These are phyloP conservation scores for Leccinum variabile DNA, from an alignment of 1,284 basidiomycete species.

Conservation along the genomic window DNA sequence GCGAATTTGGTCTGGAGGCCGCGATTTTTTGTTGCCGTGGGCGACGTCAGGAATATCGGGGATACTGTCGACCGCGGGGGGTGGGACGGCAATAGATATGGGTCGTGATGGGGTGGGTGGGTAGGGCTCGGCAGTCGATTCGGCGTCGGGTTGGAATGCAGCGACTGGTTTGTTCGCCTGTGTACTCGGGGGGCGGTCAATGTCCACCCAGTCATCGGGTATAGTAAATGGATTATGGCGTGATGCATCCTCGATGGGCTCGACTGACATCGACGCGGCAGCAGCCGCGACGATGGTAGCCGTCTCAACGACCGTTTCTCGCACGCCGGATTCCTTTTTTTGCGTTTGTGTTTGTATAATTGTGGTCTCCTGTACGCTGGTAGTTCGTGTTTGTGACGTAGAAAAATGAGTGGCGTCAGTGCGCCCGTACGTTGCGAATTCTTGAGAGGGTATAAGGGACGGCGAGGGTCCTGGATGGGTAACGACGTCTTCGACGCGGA, in stretches of 20 bases:
- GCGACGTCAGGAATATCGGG: constrained; percentile 21
- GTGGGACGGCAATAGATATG: constrained; percentile 15
- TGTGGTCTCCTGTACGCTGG: constrained; percentile 13
- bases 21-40: constrained; percentile 6
- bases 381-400: constrained; percentile 9
- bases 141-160: constrained; percentile 9
- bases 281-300: background rate
- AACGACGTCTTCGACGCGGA: constrained; percentile 13
- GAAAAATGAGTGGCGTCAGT: constrained; percentile 14
- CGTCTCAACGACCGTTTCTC: constrained; percentile 2
- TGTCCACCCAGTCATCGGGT: constrained; percentile 35
- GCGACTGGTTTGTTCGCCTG: constrained; percentile 9
- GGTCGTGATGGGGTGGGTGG: constrained; percentile 13
- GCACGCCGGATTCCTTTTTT: constrained; percentile 5
- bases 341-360: background rate
- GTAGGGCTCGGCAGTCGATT: constrained; percentile 9
- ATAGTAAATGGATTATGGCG: constrained; percentile 19
- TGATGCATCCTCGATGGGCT: constrained; percentile 18
- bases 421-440: constrained; percentile 15
- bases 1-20: constrained; percentile 22
- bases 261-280: constrained; percentile 3
- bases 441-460: constrained; percentile 29
- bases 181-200: constrained; percentile 13
- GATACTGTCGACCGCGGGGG: constrained; percentile 10
- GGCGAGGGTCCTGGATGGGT: constrained; percentile 27